These are phyloP conservation scores for Pseudohyphozyma bogoriensis DNA, from an alignment of 768 basidiomycete genomes.

Conservation along the genomic window DNA sequence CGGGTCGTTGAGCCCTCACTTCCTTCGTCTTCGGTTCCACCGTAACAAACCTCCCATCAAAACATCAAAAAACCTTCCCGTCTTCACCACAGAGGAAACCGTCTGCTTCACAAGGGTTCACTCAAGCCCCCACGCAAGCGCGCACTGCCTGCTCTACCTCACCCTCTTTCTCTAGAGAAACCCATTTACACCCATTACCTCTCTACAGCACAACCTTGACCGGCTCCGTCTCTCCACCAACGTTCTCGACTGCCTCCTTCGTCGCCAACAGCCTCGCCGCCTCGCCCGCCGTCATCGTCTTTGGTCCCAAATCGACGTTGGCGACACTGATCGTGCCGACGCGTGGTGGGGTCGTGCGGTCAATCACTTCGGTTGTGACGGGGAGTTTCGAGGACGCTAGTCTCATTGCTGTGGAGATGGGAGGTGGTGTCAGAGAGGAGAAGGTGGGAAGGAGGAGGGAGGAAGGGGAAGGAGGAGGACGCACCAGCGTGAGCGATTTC, in stretches of 20 bases:
- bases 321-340: constrained; percentile 16
- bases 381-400: constrained; percentile 83
- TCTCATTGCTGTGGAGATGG: constrained; percentile 56
- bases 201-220: background rate
- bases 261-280: too few relatives aligned
- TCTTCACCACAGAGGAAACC: too few relatives aligned
- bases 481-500: constrained; percentile 85
- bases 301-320: background rate
- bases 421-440: constrained; percentile 1
- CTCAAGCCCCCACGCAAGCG: too few relatives aligned
- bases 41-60: too few relatives aligned
- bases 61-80: too few relatives aligned
- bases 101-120: too few relatives aligned
- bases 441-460: background rate
- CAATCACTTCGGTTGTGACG: constrained; percentile 77
- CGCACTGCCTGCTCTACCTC: too few relatives aligned
- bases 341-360: constrained; percentile 56
- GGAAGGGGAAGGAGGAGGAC: too few relatives aligned
- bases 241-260: constrained; percentile 7
- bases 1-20: too few relatives aligned
- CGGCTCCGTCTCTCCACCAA: background rate
- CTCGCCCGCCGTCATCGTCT: constrained; percentile 12
- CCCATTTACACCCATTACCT: too few relatives aligned
- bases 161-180: too few relatives aligned
- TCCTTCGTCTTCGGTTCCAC: too few relatives aligned